Percentiles rank a stretch among this genome's conserved stretches.
Conservation (phyloP, 768 basidiomycete species). For the Astraeus odoratus region DNA sequence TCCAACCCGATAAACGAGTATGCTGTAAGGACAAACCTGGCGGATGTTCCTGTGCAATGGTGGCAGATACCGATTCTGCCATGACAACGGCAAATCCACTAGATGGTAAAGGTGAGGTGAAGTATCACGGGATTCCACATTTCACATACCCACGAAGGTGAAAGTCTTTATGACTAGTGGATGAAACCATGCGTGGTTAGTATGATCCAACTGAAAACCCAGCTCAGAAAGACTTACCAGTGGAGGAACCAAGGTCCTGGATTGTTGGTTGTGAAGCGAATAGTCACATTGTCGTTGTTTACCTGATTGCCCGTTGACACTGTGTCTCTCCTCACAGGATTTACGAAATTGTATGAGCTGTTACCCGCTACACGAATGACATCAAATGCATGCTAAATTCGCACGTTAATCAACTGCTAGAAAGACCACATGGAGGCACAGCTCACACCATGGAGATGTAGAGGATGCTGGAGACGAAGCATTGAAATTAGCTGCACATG, state of each 20-base stretch:
- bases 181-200: not conserved
- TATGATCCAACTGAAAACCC: not conserved
- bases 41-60: slow-evolving; percentile 3
- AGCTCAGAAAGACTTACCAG: slow-evolving; percentile 8
- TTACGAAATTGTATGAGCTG: slow-evolving; percentile 34
- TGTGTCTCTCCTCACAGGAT: slow-evolving; percentile 50
- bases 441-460: slow-evolving; percentile 19
- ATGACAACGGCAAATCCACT: slow-evolving; percentile 17
- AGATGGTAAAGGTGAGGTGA: slow-evolving; percentile 21
- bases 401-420: not conserved
- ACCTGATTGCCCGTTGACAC: slow-evolving; percentile 23
- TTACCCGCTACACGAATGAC: slow-evolving; percentile 36
- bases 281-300: slow-evolving; percentile 35
- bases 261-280: slow-evolving; percentile 63
- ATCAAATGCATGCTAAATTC: slow-evolving; percentile 31
- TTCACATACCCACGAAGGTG: slow-evolving; percentile 15
- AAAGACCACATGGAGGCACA: not conserved
- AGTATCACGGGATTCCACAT: not conserved
- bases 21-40: slow-evolving; percentile 6
- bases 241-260: slow-evolving; percentile 28
- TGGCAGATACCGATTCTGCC: slow-evolving; percentile 10
- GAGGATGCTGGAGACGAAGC: slow-evolving; percentile 9
- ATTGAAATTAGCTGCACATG: slow-evolving; percentile 1
- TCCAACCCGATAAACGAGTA: not conserved
- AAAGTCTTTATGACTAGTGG: slow-evolving; percentile 16